phyloP scores from a whole-genome alignment of 1,284 basidiomycete genomes.

The Trichosporon faecale region DNA sequence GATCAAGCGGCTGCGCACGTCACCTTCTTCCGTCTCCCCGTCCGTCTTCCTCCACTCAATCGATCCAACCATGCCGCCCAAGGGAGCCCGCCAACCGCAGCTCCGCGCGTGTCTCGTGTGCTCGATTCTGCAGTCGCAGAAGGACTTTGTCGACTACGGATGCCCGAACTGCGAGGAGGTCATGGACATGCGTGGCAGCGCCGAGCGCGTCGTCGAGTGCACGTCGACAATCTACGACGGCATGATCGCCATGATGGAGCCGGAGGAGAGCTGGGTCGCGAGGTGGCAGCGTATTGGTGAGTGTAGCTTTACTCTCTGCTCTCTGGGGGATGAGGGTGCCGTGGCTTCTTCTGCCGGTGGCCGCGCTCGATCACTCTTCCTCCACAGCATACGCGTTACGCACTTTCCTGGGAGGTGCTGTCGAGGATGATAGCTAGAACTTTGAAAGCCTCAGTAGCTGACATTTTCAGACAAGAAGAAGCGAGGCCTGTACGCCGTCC shows the following conservation, averaged over 20 bases:
- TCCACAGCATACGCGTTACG: too few relatives aligned
- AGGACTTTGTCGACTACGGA: constrained; percentile 79
- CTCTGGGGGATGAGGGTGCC: background rate
- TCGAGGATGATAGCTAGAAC: too few relatives aligned
- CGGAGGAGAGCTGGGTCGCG: constrained; percentile 91
- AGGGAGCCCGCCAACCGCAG: constrained; percentile 43
- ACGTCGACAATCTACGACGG: constrained; percentile 96
- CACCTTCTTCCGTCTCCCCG: background rate
- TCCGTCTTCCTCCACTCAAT: background rate
- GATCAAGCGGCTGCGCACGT: background rate
- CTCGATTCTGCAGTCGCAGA: constrained; percentile 78
- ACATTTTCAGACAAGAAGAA: constrained; percentile 70
- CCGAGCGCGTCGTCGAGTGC: constrained; percentile 78
- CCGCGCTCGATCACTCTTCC: background rate
- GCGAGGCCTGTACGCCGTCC: constrained; percentile 80
- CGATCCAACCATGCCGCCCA: constrained; percentile 33
- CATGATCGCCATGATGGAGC: constrained; percentile 80
- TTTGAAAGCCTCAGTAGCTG: too few relatives aligned
- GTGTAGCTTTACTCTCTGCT: constrained; percentile 40
- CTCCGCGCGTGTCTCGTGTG: constrained; percentile 89
- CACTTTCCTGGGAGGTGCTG: too few relatives aligned
- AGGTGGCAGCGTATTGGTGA: constrained; percentile 84
- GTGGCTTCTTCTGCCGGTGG: background rate
- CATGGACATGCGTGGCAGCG: constrained; percentile 87
- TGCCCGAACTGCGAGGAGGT: constrained; percentile 98